phyloP scores from a whole-genome alignment of 2,329 filamentous ascomycete species.

The Aspergillus sp. region DNA sequence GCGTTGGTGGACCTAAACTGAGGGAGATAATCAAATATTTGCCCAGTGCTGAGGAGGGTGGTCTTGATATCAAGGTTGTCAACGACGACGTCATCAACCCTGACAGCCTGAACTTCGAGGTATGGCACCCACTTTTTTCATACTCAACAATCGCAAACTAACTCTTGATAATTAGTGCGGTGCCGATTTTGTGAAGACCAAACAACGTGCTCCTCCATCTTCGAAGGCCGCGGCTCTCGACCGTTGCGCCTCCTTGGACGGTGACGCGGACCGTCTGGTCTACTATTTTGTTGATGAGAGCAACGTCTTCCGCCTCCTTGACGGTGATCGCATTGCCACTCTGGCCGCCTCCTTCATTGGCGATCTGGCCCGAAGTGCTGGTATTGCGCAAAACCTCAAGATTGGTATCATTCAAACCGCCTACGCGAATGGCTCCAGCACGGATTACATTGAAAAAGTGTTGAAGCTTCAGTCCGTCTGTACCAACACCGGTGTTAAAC shows the following conservation, averaged over 20 bases:
- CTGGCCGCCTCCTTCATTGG: constrained; percentile 89
- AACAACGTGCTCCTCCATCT: constrained; percentile 78
- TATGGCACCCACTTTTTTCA: constrained; percentile 35
- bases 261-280: constrained; percentile 89
- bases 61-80: constrained; percentile 74
- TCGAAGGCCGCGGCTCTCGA: constrained; percentile 70
- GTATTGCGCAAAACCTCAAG: constrained; percentile 70
- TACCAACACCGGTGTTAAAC: constrained; percentile 94
- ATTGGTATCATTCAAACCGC: constrained; percentile 96
- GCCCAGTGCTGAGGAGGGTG: constrained; percentile 58
- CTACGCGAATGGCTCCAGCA: constrained; percentile 94
- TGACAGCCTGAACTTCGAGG: constrained; percentile 80
- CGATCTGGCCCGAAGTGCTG: constrained; percentile 74
- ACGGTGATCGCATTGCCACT: constrained; percentile 94
- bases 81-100: constrained; percentile 91
- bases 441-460: constrained; percentile 81
- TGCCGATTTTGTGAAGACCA: constrained; percentile 96
- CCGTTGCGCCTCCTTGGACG: constrained; percentile 85
- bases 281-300: constrained; percentile 88
- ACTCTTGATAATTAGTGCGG: constrained; percentile 57
- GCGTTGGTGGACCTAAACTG: constrained; percentile 89
- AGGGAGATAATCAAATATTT: constrained; percentile 78
- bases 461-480: constrained; percentile 84
- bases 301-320: constrained; percentile 81
- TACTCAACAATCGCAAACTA: constrained; percentile 3